Evolutionary conservation across 169 alveolate genomes (phyloP), one percentile per base, ranked within the genome.

Genomic region (Plasmodium berghei): DNA sequence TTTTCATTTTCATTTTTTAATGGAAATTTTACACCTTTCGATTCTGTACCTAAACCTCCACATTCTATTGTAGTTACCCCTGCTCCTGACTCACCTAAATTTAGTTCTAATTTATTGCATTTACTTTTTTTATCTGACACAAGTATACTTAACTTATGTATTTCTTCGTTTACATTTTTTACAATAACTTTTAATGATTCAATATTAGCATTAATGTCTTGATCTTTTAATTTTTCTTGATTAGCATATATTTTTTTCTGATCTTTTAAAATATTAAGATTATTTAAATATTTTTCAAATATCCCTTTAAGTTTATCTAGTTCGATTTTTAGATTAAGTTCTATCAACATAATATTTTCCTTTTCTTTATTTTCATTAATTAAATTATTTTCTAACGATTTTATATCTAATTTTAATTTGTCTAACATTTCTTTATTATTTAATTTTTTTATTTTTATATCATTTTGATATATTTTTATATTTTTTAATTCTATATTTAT

Each of bases 291-390:
- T 58, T 83, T 83, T 28, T 59, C 54, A 67, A 83, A 83, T 1
- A 9, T 67, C 18, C 46, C 61, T 40, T 83, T 83, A 16, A 83
- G 18, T 66, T 83, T 83, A 54, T 59, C 90, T 12, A 83, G 18
- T 62, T 83, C 90, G 5, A 83, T 67, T 83, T 83, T 83, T 67
- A 83, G 34, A 61, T 83, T 83, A 28, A 83, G 18, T 66, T 83
- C 90, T 10, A 83, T 67, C 5, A 83, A 54, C 72, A 83, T 83
- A 62, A 67, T 48, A 28, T 83, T 83, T 83, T 83, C 90, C 56
- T 83, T 83, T 54, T 83, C 90, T 83, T 83, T 83, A 54, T 67
- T 83, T 42, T 83, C 73, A 16, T 45, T 48, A 61, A 16, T 28
- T 45, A 83, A 42, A 48, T 28, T 62, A 28, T 20, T 66, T 83